phyloP scores from a whole-genome alignment of 129 eudicot genomes.

The Solidago caesia region DNA sequence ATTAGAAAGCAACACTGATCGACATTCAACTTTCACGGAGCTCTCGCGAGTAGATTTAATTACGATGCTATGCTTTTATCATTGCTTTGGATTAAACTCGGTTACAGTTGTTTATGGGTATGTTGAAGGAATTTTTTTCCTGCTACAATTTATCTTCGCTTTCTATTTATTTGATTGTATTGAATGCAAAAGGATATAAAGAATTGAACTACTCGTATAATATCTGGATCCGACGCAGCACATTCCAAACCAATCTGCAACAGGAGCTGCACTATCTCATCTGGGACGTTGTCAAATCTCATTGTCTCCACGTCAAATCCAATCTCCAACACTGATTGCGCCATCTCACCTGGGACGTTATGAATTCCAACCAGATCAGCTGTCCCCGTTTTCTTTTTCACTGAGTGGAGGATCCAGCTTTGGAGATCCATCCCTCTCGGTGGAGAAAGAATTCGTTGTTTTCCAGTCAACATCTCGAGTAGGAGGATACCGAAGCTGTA shows the following conservation, averaged over 20 bases:
- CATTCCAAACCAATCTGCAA: not conserved
- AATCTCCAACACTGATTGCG: not conserved
- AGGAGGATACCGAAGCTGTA: constrained; percentile 77
- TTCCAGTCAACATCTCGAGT: constrained; percentile 68
- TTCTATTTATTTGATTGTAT: too few relatives aligned
- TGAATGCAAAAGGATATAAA: not conserved
- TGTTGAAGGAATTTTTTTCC: not conserved
- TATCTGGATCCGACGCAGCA: not conserved
- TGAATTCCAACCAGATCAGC: constrained; percentile 4
- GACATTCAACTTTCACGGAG: not conserved
- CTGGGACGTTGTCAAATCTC: too few relatives aligned
- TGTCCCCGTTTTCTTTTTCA: not conserved
- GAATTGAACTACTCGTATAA: too few relatives aligned
- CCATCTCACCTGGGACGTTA: not conserved
- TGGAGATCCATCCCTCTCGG: not conserved
- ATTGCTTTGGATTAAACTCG: not conserved
- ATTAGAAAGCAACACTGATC: not conserved
- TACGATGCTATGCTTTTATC: not conserved
- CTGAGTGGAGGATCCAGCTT: not conserved
- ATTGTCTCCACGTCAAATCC: too few relatives aligned
- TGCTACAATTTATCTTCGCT: too few relatives aligned
- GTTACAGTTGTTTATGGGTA: not conserved
- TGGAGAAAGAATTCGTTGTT: constrained; percentile 38
- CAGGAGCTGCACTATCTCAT: too few relatives aligned
- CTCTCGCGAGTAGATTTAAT: not conserved